Evolutionary conservation across 2,329 filamentous ascomycete genomes (phyloP), one percentile per base, ranked within the genome.

Genomic region (Arthrobotrys conoides): DNA sequence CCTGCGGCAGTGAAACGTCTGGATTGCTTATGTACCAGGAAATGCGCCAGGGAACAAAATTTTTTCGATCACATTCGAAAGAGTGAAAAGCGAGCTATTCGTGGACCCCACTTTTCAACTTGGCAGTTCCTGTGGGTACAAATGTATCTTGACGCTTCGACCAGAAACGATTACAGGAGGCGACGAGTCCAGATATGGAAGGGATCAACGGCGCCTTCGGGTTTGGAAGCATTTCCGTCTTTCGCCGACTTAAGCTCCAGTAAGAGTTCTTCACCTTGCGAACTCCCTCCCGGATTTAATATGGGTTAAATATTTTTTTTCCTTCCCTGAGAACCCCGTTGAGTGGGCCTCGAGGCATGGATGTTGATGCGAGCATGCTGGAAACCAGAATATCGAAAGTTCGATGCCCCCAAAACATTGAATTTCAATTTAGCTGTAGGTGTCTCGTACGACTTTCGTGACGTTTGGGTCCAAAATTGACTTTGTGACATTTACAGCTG

Each of bases 1-100:
- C 64, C 68, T 64, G 68, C 75, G 75, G 75, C 75, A 78, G 68
- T 78, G 75, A 78, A 78, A 78, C 75, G 75, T 78, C 68, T 68
- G 68, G 53, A 78, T 57, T 48, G 41, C 20, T 78, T 72, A 20
- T 46, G 44, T 46, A 64, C 75, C 63, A 63, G 68, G 68, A 64
- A 69, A 65, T 53, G 44, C 22, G 30, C 51, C 16, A 18, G 71
- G 46, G 33, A 51, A 36, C 24, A 30, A 55, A 46, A 24, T 63
- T 46, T 63, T 46, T 66, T 70, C 64, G 22, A 66, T 70, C 57
- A 69, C 44, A 49, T 55, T 75, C 71, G 16, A 73, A 44, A 38
- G 20, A 36, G 59, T 65, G 24, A 63, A 48, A 51, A n/a, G 24
- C 57, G 16, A 57, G 16, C n/a, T 66, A 61, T 20, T 48, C 18